Base-by-base conservation (phyloP, 768 basidiomycete genomes). In the Mycena albidolilacea region DNA sequence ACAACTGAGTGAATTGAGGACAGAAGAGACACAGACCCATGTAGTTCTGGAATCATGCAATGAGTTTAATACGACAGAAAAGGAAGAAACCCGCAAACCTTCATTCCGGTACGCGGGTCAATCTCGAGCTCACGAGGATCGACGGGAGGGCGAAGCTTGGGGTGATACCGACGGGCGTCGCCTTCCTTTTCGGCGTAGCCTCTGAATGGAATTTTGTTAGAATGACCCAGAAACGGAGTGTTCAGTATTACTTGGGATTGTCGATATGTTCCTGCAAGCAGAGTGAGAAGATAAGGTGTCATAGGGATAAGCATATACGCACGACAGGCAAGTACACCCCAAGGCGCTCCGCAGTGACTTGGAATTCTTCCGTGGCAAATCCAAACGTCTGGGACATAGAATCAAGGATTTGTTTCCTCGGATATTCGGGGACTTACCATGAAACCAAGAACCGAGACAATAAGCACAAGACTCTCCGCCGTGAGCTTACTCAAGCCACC, bases 101-200 rank as follows among this genome's bases (percentile, higher is more conserved):
- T 95, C 94, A 95, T 95, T 4, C 94, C 94, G 2, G 90, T 94
- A 19, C 85, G 83, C n/a, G 85, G 84, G 77, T 96, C 94, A 46
- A 95, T 89, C 78, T 95, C 90, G 19, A 95, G 87, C 79, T 96
- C 95, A 57, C 86, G 83, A n/a, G 83, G 84, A 67, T 92, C 84
- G 41, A 95, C 92, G 3, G 94, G 95, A 14, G 92, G 92, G 54
- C 95, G 89, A 52, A 95, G 88, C 66, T 92, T 89, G 2, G 90
- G 88, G 79, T 96, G 90, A 78, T 89, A 91, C 74, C 84, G 84
- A 67, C 94, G 89, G 1, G 94, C 90, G 79, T 95, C 94, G 37
- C 91, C 90, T 80, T 88, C 91, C 79, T 85, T 89, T 81, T 83
- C 90, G 5, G 84, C 92, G 80, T 94, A 93, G 17, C 92, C 92